Conservation (phyloP, 2,329 filamentous ascomycete species). For the Fusarium scirpi region DNA sequence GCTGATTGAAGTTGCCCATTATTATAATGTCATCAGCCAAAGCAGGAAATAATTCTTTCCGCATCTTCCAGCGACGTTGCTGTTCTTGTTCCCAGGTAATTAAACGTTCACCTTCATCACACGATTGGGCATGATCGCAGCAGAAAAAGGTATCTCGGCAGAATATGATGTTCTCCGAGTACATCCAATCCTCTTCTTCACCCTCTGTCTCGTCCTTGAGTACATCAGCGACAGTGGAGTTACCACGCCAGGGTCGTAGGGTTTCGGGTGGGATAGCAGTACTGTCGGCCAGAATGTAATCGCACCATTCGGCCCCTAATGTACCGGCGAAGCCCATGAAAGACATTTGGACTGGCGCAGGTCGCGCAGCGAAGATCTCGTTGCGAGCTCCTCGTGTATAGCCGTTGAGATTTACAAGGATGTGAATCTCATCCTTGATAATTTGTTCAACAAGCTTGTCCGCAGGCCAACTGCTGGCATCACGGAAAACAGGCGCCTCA, state of each 20-base stretch:
- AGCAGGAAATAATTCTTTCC: conserved; percentile 88
- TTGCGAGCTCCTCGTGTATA: conserved; percentile 98
- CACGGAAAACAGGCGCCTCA: conserved; percentile 90
- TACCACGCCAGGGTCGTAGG: conserved; percentile 81
- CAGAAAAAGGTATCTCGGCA: conserved; percentile 97
- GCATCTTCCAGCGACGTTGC: conserved; percentile 86
- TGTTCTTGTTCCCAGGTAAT: conserved; percentile 89
- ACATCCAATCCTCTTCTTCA: conserved; percentile 85
- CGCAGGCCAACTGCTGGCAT: conserved; percentile 87
- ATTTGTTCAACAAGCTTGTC: conserved; percentile 90
- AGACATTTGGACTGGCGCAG: conserved; percentile 97
- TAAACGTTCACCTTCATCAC: conserved; percentile 74
- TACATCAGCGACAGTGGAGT: conserved; percentile 78
- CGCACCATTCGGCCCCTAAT: conserved; percentile 96
- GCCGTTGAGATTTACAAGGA: conserved; percentile 96
- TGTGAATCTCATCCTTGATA: conserved; percentile 87
- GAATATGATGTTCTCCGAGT: conserved; percentile 96
- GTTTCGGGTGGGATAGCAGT: conserved; percentile 87
- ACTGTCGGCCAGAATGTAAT: conserved; percentile 92
- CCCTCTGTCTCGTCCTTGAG: conserved; percentile 74
- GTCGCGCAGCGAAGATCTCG: conserved; percentile 94
- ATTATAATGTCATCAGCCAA: conserved; percentile 88
- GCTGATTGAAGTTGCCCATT: conserved; percentile 96
- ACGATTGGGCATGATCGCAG: conserved; percentile 94
- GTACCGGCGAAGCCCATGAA: conserved; percentile 99